Evolutionary conservation across 2,329 filamentous ascomycete genomes (phyloP), one percentile per base, ranked within the genome.

Genomic region (Alternaria ventricosa): DNA sequence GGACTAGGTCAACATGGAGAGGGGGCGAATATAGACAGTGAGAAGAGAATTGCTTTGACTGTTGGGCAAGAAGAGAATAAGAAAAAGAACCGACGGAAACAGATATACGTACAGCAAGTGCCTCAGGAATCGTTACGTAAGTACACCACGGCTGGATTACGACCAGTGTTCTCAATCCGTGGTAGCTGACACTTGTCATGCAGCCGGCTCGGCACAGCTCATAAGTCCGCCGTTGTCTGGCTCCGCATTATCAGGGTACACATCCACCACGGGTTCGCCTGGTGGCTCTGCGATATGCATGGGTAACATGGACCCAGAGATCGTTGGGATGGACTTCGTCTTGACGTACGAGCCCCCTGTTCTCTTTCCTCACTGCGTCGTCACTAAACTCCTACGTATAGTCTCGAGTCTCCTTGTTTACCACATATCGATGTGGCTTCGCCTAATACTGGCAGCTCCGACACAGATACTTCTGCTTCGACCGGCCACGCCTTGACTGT

Each of bases 321-420:
- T 44, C 22, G 36, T 75, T 3, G 73, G 71, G 25, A 71, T 74
- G 62, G 78, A 79, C 27, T 80, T 80, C 53, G 74, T 80, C 10
- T 56, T 80, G n/a, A 75, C 72, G 77, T 79, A 66, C 57, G 74
- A 65, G 10, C 15, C 3, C 22, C 28, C 5, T 13, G 5, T 43
- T 23, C 5, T 41, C 30, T 9, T 22, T 27, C 30, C 8, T 43
- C n/a, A 3, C 10, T 13, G 13, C 23, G 7, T 13, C 18, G 5
- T 41, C 30, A 15, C 47, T 25, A 23, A 36, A n/a, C 18, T 6
- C 8, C 13, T 46, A 43, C 47, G n/a, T 5, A 18, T 41, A 79
- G 77, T 50, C 77, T 80, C 44, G 78, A 80, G 67, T 68, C 61
- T 13, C 78, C 78, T 0, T 80, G 78, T 61, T 71, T 79, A 15